Conservation (phyloP, 441 rosid species). For the Omphalea diandra region DNA sequence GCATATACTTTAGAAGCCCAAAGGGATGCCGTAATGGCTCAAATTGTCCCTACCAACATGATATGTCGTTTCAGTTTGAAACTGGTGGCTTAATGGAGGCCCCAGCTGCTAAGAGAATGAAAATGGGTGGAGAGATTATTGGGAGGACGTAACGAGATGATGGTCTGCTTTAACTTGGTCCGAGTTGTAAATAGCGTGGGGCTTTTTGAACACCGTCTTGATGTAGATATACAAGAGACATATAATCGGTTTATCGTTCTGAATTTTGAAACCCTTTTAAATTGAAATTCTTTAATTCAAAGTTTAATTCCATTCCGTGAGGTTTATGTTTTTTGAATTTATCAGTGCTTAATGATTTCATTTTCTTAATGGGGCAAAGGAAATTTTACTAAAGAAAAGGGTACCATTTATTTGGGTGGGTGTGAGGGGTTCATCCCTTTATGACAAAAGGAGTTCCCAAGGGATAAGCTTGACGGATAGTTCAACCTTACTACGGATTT, state of each 20-base stretch:
- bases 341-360: no score
- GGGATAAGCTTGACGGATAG: no score
- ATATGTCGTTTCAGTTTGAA: constrained; percentile 23
- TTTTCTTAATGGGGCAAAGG: no score
- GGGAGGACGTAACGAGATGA: constrained; percentile 9
- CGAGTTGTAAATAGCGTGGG: constrained; percentile 3
- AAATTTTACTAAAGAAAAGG: no score
- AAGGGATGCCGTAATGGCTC: constrained; percentile 59
- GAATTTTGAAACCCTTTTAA: neutral
- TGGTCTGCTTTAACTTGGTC: neutral
- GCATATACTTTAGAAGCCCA: constrained; percentile 40
- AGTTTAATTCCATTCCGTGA: no score
- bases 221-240: neutral
- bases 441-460: no score
- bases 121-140: constrained; percentile 27
- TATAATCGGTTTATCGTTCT: neutral
- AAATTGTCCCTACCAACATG: constrained; percentile 47
- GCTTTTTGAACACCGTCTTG: neutral
- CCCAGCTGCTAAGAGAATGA: constrained; percentile 55
- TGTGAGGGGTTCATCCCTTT: no score
- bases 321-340: no score
- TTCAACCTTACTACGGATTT: no score
- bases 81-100: constrained; percentile 25
- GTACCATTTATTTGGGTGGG: no score
- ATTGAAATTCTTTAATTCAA: no score